Base-by-base conservation (phyloP, 805 yeast species). In the Ogataea populi-albae region DNA sequence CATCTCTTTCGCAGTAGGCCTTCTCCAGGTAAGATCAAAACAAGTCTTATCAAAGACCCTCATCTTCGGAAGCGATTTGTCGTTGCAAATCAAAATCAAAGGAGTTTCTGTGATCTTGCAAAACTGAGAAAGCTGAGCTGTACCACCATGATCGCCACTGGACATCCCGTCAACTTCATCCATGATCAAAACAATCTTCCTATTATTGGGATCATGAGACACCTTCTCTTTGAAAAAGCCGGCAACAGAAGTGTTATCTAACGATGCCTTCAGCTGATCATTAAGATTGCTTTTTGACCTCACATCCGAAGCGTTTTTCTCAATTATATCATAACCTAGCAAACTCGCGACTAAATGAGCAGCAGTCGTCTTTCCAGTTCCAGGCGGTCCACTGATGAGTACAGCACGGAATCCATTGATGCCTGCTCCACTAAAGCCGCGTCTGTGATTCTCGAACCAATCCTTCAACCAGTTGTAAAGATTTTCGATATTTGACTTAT, bases 161-260 rank as follows among this genome's bases (percentile, higher is more conserved):
- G 96, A 86, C 98, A 93, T 93, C 49, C 99, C 99, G 60, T 93
- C 99, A 20, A 93, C 98, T 65, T 93, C 99, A 64, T 93, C 99
- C 98, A 93, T 88, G 45, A 93, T 83, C 30, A 93, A 69, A 37
- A 88, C 86, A 49, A 91, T 79, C 41, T 75, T 79, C 34, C 73
- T 71, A 31, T 73, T 50, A 17, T 50, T 50, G 21, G 46, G 37
- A 35, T 43, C 43, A 26, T 42, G 34, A 17, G 49, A 12, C 40
- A 47, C 30, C 3, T 34, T 54, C 15, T 60, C 50, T 36, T 72
- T 65, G 63, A 86, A 81, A 55, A 66, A 86, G 0, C 96, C 95
- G 35, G 77, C 76, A 11, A 93, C 81, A 1, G 97, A 86, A 12
- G 88, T 80, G 55, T 88, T 91, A 57, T 76, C 77, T 37, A 91